Evolutionary conservation across 345 rosid genomes (phyloP), one percentile per base, ranked within the genome.

Genomic region (Corchorus olitorius): DNA sequence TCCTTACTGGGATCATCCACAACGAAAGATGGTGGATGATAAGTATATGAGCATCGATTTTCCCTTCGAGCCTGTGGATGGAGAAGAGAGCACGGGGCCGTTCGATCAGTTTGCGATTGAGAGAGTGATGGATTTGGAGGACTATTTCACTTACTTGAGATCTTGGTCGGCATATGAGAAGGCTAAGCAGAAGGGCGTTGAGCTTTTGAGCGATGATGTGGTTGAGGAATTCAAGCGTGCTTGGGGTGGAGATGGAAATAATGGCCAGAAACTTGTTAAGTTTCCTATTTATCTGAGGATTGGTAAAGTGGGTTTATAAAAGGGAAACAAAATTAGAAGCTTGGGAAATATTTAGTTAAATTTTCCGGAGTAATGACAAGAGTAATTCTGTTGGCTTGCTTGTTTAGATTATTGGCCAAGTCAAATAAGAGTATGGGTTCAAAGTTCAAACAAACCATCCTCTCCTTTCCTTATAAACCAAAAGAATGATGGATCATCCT

Each of bases 81-180:
- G 87, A 39, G 59, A 34, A 14, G 85, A 82, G 2, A 22, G 75
- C 14, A 88, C 88, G 5, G 92, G 90, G 16, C 90, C 92, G 3
- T 58, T 85, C 54, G 73, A 27, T 27, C 27, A 78, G 82, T 85
- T 89, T 65, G 78, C 45, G 13, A 73, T 78, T 4, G 86, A 87
- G 77, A 81, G 74, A 48, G 13, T 62, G 37, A 85, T 89, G 90
- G 84, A 60, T 41, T 68, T 87, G 45, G 87, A 82, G 13, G 89
- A 81, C 4, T 87, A 63, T 76, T 75, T 89, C 37, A 78, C 82
- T 0, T 89, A 85, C 70, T 54, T 89, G 39, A 84, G 72, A 80
- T 87, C 92, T 17, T 87, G 90, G 90, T 87, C 90, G 7, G 86
- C 88, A 0, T 89, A 85, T 75, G 87, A 89, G 81, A 89, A 85